Evolutionary conservation across 192 early-diverging fungal genomes (phyloP), one percentile per base, ranked within the genome.

Genomic region (Rhizophagus clarus): DNA sequence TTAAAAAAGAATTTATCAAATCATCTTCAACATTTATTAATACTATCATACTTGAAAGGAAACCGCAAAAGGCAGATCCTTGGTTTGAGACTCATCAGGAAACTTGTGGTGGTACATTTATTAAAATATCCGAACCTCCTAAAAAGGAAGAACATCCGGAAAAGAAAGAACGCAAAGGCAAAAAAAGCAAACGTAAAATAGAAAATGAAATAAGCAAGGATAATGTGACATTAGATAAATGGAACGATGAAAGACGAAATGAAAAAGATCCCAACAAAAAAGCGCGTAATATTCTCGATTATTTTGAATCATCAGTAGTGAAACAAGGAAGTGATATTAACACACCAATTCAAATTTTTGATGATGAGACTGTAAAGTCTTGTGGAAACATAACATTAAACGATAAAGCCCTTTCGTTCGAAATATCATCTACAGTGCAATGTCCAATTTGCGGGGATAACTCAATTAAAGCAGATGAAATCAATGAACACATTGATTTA

Each of bases 61-160:
- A 87, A 15, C 92, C 92, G 2, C 92, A 93, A 56, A 82, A 84
- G n/a, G 92, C 92, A 17, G 92, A 93, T 81, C 31, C 77, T 12
- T 93, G 92, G 92, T 93, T 80, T 77, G 77, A 69, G 4, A 81
- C 87, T n/a, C 92, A 93, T 70, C 87, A 92, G 74, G 11, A 12
- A 34, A 82, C 80, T 24, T 93, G 92, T 83, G 92, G 92, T n/a
- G 92, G 92, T 20, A 86, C 79, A 15, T 93, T 84, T 73, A 79
- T 76, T n/a, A 93, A 93, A 61, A 89, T 92, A 26, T 80, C 90
- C 1, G 86, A 83, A 37, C 91, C 92, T 29, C 84, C 86, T 15
- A 72, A 79, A 3, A 82, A 82, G 14, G 79, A 82, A 60, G 86
- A 82, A 7, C 28, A 64, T 49, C 2, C 37, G 22, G 15, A n/a